phyloP scores from a whole-genome alignment of 345 rosid genomes.

The Eucalyptus fibrosa region DNA sequence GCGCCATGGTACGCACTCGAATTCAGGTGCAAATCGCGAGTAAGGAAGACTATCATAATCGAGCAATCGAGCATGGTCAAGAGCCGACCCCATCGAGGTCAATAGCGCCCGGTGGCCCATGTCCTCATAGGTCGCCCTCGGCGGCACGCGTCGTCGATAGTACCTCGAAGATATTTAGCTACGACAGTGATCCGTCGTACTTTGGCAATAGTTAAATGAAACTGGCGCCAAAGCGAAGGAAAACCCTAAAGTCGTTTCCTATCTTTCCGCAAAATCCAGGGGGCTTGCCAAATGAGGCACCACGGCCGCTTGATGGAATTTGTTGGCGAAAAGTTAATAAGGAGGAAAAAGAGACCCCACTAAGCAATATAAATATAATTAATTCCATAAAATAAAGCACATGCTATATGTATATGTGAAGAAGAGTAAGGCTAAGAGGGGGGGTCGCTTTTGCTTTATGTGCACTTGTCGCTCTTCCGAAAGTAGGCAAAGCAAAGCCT shows the following conservation, averaged over 20 bases:
- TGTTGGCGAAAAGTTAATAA: not conserved
- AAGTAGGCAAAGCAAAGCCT: not conserved
- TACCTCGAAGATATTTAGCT: not conserved
- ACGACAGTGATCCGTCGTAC: not conserved
- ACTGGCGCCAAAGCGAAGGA: not conserved
- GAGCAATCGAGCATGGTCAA: not conserved
- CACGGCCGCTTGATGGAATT: not conserved
- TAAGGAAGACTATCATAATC: not conserved
- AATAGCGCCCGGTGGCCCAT: not conserved
- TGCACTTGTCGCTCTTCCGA: not conserved
- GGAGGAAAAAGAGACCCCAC: not conserved
- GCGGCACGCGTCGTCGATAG: fast-evolving
- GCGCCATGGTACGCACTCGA: not conserved
- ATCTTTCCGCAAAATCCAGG: not conserved
- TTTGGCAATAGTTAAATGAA: not conserved
- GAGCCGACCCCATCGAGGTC: not conserved
- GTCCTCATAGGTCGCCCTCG: not conserved
- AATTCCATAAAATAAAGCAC: not conserved
- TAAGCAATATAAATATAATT: not conserved
- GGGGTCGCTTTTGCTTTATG: not conserved
- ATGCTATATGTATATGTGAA: not conserved
- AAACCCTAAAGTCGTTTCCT: not conserved
- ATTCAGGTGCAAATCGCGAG: not conserved
- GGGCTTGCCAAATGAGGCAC: not conserved
- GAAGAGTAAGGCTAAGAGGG: not conserved